Base-by-base conservation (phyloP, 1,284 basidiomycete genomes). In the Apiotrichum akiyoshidainum region DNA sequence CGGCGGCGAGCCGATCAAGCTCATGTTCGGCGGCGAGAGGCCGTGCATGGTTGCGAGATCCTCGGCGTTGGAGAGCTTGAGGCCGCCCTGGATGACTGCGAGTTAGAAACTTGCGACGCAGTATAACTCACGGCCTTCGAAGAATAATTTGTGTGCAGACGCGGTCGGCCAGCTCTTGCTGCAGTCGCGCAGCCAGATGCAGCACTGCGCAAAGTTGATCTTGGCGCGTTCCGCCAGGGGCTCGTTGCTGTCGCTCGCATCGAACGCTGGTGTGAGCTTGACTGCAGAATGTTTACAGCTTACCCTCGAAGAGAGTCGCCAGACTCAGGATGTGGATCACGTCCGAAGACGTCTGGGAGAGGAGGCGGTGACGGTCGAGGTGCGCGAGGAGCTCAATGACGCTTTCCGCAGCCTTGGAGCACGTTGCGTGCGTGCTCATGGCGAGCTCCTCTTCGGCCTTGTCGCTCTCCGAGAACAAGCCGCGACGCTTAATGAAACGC, bases 141-240 rank as follows among this genome's bases (percentile, higher is more conserved):
- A 73, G 64, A 75, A 77, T 17, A 74, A 52, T 51, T 71, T 69
- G 59, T 75, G 73, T 0, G 72, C 64, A 0, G 69, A 72, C 7
- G 75, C 73, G 1, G 72, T 67, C 0, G 75, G 68, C 75, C 75
- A 77, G 2, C 67, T 66, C 10, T 57, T 58, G 6, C 67, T 69
- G 35, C 73, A 68, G 26, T 72, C 68, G 34, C 69, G 60, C 17
- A 77, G 55, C 75, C 75, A 77, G 22, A 66, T 60, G 52, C 75
- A 77, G 58, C 75, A 77, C 53, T 72, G 68, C 1, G 67, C 64
- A 54, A 77, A 75, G 54, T 74, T 71, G 34, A 65, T 41, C 47
- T 74, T 71, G 45, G 73, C 61, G 26, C 57, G 50, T 45, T 69
- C 33, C 31, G 73, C 65, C 21, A 67, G 53, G 16, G 55, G 52